Base-by-base conservation (phyloP, 208 protist species). In the Acanthamoeba divionensis region DNA sequence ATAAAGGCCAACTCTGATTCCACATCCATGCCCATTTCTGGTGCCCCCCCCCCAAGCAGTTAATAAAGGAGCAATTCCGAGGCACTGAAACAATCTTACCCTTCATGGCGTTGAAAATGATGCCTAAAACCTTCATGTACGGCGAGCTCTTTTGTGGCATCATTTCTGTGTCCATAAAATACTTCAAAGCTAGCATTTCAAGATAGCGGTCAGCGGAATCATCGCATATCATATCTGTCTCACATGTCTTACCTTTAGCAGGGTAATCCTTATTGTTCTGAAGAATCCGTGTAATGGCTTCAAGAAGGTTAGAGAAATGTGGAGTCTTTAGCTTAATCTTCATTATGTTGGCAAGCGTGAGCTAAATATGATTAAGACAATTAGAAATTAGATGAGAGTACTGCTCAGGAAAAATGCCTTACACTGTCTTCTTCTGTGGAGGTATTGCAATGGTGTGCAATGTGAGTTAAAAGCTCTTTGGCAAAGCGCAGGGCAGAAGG, bases 261-360 rank as follows among this genome's bases (percentile, higher is more conserved):
- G 52, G 52, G 52, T 60, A 60, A 60, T 38, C 44, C 55, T 87
- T 87, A 57, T 87, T 87, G 77, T 87, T 87, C 1, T 57, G 77
- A 1, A 87, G 55, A 24, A 87, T 29, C n/a, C 63, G 24, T 4
- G 77, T 69, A 13, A 87, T 31, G 29, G 54, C 48, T 10, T 87
- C 77, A 6, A 38, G 48, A 36, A 31, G 67, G 77, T 50, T 50
- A 3, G 48, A 3, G 55, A 48, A 62, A 24, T 55, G 77, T 3
- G 55, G 77, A 2, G 36, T 38, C 24, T 87, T 87, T 7, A 87
- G 33, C 77, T 87, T 87, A 1, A 87, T 38, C 21, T 41, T 8
- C 12, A 87, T n/a, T 26, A 87, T 87, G 38, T 87, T 31, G 47
- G 47, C 33, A 18, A 87, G 33, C 15, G 52, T 57, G 24, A 69